Base-by-base conservation (phyloP, 306 rosid genomes). In the Gynostemma pentaphyllum region DNA sequence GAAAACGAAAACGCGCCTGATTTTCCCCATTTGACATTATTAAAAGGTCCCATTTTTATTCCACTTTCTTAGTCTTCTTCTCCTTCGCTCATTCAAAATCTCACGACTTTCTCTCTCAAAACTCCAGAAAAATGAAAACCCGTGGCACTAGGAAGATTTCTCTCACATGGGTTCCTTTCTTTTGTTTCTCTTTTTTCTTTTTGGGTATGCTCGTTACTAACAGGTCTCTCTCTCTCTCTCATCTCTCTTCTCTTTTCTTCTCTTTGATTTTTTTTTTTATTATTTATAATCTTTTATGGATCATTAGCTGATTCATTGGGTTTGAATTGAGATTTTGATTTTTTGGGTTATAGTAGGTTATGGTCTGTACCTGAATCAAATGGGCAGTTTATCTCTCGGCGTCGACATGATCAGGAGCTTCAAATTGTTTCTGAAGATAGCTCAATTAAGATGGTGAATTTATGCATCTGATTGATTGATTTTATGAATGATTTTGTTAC, bases 101-200 rank as follows among this genome's bases (percentile, higher is more conserved):
- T 6, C 1, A 7, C 28, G 18, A 14, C 9, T 40, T n/a, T 13
- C 19, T 9, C 48, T 48, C 22, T 23, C 54, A 16, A 19, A 10
- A 16, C 27, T 12, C 29, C 9, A 24, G 39, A 27, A 78, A 62
- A 5, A 91, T 92, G 94, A 92, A 84, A 80, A 68, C 41, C 62
- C 87, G 96, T 23, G 45, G 73, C 77, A 62, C 80, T 36, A 16
- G 73, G 52, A 92, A 83, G 83, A 78, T 92, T 74, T 84, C 99
- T 9, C 72, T 83, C 1, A 70, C 71, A 76, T 92, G 99, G 99
- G 48, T 92, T 74, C 96, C 99, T 28, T 73, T 92, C 70, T 78
- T 92, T 80, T 92, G 95, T 65, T 32, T 81, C 40, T 76, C 79
- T 46, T 84, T 86, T 9, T 92, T 92, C 84, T 37, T 88, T 45